Base-by-base conservation (phyloP, 129 eudicot species). In the Ambrosia trifida region DNA sequence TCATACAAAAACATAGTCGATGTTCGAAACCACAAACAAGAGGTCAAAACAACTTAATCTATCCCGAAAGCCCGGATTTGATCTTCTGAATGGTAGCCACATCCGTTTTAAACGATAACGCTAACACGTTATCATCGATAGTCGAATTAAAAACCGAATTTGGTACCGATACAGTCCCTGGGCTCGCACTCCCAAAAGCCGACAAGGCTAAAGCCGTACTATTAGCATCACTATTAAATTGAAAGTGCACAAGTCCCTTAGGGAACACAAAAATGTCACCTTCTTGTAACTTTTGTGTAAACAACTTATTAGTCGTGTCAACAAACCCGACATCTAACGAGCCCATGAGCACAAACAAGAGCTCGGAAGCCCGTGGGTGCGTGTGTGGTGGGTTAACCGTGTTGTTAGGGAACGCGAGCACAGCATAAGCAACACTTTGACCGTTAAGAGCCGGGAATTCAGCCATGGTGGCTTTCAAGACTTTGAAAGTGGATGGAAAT, bases 251-350 rank as follows among this genome's bases (percentile, higher is more conserved):
- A n/a, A 76, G 75, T 46, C 80, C 80, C 38, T 76, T 68, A 13
- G 80, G 80, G 61, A 76, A 76, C 24, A 76, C 74, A 59, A 76
- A 76, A 0, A 76, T 76, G 19, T 76, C 80, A 19, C 81, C 81
- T 18, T 7, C 30, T 77, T 77, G 70, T 13, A 77, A 56, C 11
- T 54, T 61, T 62, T 77, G 81, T 12, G 81, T 69, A 28, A 36
- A 77, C 41, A 77, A 18, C 58, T 69, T 77, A 10, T 69, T 69
- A 30, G 76, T 69, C 0, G 76, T 77, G 76, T 77, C 81, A 8
- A 78, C 72, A 61, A 78, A 78, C 47, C 76, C 68, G 7, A 78
- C 77, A 1, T 78, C 50, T 50, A 78, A 33, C 8, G 67, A 35
- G n/a, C 76, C 81, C 68, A 61, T 53, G 64, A 70, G 51, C 17